Base-by-base conservation (phyloP, 768 basidiomycete genomes). In the Lactarius akahatsu region DNA sequence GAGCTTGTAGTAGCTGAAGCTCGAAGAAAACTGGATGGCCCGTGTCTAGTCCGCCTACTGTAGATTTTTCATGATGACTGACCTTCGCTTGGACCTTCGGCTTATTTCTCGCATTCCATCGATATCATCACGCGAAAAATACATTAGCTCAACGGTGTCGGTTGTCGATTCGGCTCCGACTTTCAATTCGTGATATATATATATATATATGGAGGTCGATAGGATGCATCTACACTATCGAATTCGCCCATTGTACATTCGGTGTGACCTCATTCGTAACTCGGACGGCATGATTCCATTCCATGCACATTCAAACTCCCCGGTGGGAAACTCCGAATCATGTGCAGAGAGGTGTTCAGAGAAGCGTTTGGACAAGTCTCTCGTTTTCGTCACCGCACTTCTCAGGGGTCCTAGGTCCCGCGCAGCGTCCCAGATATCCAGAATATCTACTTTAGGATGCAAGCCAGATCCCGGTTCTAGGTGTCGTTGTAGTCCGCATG, bases 281-380 rank as follows among this genome's bases (percentile, higher is more conserved):
- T 34, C 62, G 45, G 10, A 40, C 13, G 50, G 58, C 66, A 63
- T 67, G 32, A 67, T 63, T 34, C 66, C 66, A 2, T 67, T 59
- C 61, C 61, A 67, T 1, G 57, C 66, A 45, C 59, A 52, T 32
- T 63, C 43, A 34, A 67, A 59, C 32, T 67, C 66, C n/a, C 36
- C 15, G 4, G 34, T 34, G 34, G 34, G 34, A 34, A 34, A 34
- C 34, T 1, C 34, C 9, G 34, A 9, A 9, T 34, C 34, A 34
- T 34, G 34, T 10, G 0, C 34, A 34, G 34, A 34, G 34, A 34
- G 34, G 34, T 34, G 8, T 34, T 63, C 62, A 7, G 32, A 54
- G 20, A 67, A 34, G 3, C 41, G 40, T 26, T 59, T 40, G 3
- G 59, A 20, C 18, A 67, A n/a, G 32, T 45, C 40, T 30, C 20